Base-by-base conservation (phyloP, 2,329 filamentous ascomycete species). In the Paracamarosporium sp. region DNA sequence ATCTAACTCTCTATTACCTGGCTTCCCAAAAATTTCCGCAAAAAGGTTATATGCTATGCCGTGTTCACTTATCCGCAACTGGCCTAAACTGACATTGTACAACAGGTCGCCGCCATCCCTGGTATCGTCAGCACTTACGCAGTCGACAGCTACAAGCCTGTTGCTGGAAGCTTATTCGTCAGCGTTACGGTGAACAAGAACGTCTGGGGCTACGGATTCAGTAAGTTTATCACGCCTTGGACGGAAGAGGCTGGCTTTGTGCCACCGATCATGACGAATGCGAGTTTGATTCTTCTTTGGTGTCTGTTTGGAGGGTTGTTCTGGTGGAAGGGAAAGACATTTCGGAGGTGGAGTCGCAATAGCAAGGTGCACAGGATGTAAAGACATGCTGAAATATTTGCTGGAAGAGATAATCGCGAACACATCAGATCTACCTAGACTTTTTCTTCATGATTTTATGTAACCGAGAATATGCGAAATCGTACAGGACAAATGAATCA, bases 161-260 rank as follows among this genome's bases (percentile, higher is more conserved):
- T 88, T 2, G 81, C 86, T 0, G 86, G 86, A 3, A 81, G 80
- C 2, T 75, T 88, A 46, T 86, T 88, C 68, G 85, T 88, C 0
- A 78, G 82, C 7, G 83, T 87, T 61, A 88, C 86, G 0, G 85
- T 88, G 44, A 86, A 87, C 66, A 88, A 88, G 76, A 88, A 88
- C 55, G 53, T 88, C 0, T 87, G 85, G 84, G 86, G 86, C 1
- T 88, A 87, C 67, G 85, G 85, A 0, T 84, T 88, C 62, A 76
- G 76, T 48, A 83, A 85, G 53, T 85, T 85, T 61, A 82, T 85
- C 57, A 85, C 82, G 0, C 74, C 77, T 0, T 87, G 84, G 84
- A 77, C 79, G 12, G 74, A 75, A 22, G 70, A 80, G 61, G 70
- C 57, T 36, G 84, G 85, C 30, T 86, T 83, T 63, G 78, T 87